Evolutionary conservation across 106 monocot genomes (phyloP).

Genomic region (Agapanthus africanus): DNA sequence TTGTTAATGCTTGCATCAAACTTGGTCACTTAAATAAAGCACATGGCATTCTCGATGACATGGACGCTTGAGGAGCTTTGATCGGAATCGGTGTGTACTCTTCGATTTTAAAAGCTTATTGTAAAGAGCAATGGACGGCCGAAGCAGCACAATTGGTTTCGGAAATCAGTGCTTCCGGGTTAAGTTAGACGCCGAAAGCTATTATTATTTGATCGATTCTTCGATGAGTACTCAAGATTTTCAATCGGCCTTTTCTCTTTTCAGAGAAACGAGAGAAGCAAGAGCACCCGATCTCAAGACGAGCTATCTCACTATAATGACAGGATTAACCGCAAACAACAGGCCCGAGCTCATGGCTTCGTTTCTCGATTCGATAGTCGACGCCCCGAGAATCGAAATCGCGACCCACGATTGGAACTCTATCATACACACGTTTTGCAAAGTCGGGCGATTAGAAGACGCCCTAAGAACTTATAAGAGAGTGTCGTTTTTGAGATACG

Average conservation of each 20-base stretch:
- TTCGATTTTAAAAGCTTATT: conserved; percentile 78
- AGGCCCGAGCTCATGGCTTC: conserved; percentile 90
- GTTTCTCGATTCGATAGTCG: conserved; percentile 68
- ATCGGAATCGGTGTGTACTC: conserved; percentile 79
- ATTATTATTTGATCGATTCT: conserved; percentile 77
- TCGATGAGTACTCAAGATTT: conserved; percentile 92
- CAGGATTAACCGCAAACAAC: conserved; percentile 77
- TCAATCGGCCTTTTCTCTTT: conserved; percentile 83
- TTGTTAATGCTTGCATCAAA: conserved; percentile 69
- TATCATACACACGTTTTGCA: conserved; percentile 90
- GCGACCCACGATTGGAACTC: conserved; percentile 98
- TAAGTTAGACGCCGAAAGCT: conserved; percentile 51
- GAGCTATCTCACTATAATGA: conserved; percentile 95
- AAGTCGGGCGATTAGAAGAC: conserved; percentile 74
- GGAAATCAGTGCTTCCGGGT: conserved; percentile 54
- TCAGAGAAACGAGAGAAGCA: conserved; percentile 84
- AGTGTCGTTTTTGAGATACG: conserved; percentile 79
- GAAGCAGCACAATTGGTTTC: conserved; percentile 78
- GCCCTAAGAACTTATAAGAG: conserved; percentile 76
- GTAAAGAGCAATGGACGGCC: conserved; percentile 74
- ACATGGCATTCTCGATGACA: conserved; percentile 77
- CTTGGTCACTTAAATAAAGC: conserved; percentile 71
- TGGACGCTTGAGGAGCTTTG: conserved; percentile 60
- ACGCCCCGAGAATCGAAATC: conserved; percentile 67
- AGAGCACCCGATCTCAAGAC: conserved; percentile 53